Conservation (phyloP, 176 grass and related monocot genomes). For the Avena atlantica region DNA sequence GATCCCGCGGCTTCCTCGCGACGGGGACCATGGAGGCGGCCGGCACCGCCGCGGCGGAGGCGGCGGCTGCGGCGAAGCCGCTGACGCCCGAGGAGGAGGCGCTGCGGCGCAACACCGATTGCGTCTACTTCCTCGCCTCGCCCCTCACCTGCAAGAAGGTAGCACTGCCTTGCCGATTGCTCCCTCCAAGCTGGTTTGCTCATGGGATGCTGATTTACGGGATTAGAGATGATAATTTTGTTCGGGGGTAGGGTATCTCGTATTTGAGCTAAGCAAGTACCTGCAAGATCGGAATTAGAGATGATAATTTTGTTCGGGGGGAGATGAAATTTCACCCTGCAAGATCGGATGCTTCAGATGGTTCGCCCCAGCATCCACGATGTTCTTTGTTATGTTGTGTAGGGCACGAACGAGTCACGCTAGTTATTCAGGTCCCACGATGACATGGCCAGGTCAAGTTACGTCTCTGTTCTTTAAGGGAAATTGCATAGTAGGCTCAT, state of each 20-base stretch:
- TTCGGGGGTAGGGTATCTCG: not conserved
- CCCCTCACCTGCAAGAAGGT: constrained; percentile 99
- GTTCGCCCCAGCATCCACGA: not conserved
- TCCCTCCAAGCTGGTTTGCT: not conserved
- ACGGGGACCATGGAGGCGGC: constrained; percentile 62
- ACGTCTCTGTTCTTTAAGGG: not conserved
- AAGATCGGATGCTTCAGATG: not conserved
- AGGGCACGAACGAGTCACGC: not conserved
- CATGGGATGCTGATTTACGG: not conserved
- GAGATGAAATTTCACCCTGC: not conserved
- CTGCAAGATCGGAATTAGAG: not conserved
- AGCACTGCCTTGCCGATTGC: not conserved
- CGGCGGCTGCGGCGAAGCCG: constrained; percentile 27
- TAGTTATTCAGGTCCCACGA: not conserved
- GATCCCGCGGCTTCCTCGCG: not conserved
- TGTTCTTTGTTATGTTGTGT: not conserved
- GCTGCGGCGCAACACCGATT: constrained; percentile 82
- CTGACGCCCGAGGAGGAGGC: constrained; percentile 85
- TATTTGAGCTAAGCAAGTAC: too few relatives aligned
- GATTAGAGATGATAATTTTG: constrained; percentile 2
- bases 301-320: not conserved
- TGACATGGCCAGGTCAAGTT: not conserved
- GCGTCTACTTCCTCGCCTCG: constrained; percentile 97
- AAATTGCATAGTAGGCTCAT: not conserved
- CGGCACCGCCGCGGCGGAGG: constrained; percentile 29